Evolutionary conservation across 805 yeast species (phyloP).

Genomic region (Wickerhamomyces chambardii): DNA sequence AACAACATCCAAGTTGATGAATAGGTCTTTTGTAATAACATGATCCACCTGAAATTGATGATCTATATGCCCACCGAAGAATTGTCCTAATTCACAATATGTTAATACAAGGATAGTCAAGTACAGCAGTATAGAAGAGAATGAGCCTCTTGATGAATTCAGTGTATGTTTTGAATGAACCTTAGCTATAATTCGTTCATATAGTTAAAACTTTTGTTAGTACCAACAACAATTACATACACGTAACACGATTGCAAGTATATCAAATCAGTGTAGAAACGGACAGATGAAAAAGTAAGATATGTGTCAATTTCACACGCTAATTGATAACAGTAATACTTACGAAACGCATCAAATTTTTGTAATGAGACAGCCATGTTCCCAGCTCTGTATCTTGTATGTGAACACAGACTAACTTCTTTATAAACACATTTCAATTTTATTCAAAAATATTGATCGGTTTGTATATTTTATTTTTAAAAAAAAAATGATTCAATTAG

Average conservation of each 20-base stretch:
- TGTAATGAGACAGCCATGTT: conserved; percentile 27
- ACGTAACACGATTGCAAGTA: too few relatives aligned
- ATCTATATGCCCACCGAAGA: conserved; percentile 72
- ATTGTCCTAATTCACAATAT: conserved; percentile 83
- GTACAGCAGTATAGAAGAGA: conserved; percentile 58
- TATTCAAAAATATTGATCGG: too few relatives aligned
- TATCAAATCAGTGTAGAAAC: too few relatives aligned
- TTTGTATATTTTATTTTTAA: too few relatives aligned
- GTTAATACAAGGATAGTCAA: conserved; percentile 54
- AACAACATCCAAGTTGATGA: conserved; percentile 69
- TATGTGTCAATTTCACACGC: too few relatives aligned
- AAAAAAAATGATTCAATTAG: too few relatives aligned
- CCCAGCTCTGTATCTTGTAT: too few relatives aligned
- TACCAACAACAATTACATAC: too few relatives aligned
- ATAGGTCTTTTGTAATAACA: conserved; percentile 44
- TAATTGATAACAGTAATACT: too few relatives aligned
- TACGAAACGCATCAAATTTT: conserved; percentile 68
- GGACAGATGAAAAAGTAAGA: too few relatives aligned
- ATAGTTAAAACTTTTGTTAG: conserved; percentile 3
- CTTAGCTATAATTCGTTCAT: conserved; percentile 35
- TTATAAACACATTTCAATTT: too few relatives aligned
- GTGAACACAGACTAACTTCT: too few relatives aligned
- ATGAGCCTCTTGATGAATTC: conserved; percentile 70
- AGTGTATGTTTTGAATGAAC: conserved; percentile 63
- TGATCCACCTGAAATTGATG: conserved; percentile 73